phyloP scores from a whole-genome alignment of 2,329 filamentous ascomycete genomes.

The Botryotinia globosa region DNA sequence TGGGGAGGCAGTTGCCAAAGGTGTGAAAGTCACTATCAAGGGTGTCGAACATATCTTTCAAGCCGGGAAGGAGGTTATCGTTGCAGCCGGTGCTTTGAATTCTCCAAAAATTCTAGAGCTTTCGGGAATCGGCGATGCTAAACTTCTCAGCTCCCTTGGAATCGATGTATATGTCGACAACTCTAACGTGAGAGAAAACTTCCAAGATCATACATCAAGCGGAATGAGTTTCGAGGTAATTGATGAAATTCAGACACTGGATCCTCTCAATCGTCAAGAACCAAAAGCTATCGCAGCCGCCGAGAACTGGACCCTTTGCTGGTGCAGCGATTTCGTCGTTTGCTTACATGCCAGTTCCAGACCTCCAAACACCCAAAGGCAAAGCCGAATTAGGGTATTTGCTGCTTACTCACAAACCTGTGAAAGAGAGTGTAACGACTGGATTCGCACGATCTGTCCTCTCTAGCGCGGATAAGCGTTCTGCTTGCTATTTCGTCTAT shows the following conservation, averaged over 20 bases:
- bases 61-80: constrained; percentile 38
- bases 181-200: constrained; percentile 25
- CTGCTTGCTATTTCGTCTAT: not conserved
- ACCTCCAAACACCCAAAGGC: not conserved
- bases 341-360: not conserved
- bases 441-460: not conserved
- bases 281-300: not conserved
- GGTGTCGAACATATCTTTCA: constrained; percentile 24
- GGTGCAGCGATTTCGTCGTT: not conserved
- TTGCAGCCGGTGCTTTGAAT: constrained; percentile 34
- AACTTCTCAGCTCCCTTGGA: constrained; percentile 25
- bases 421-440: not conserved
- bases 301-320: not conserved
- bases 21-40: constrained; percentile 28
- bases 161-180: constrained; percentile 29
- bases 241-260: not conserved
- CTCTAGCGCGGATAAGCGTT: not conserved
- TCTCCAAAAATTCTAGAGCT: constrained; percentile 39
- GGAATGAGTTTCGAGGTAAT: not conserved
- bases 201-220: constrained; percentile 23
- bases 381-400: not conserved
- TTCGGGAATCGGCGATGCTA: constrained; percentile 35
- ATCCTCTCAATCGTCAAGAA: not conserved
- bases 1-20: not conserved
- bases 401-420: not conserved